Base-by-base conservation (phyloP, 1,139 yeast species). In the Hemisphaericaspora xylanilytica region DNA sequence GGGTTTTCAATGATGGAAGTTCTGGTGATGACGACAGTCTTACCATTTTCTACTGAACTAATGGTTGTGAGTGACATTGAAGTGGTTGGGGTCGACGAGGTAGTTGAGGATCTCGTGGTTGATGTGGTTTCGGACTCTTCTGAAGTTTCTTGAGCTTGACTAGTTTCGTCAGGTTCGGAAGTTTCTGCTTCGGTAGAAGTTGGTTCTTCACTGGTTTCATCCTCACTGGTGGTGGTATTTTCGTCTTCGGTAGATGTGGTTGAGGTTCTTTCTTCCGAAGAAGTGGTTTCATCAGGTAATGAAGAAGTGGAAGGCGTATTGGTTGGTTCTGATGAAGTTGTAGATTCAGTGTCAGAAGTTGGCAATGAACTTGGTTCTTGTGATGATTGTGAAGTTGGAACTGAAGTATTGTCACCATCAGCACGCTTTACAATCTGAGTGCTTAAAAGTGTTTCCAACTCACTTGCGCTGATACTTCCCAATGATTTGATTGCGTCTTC, bases 21-120 rank as follows among this genome's bases (percentile, higher is more conserved):
- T 38, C 55, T 55, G 12, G 75, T 70, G 13, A 70, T 70, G 13
- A 68, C 47, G 2, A 70, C 58, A 2, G 75, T 68, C 22, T 42
- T 53, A 8, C 76, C 75, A 39, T 61, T 58, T 37, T 59, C 61
- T 2, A 60, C 66, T 2, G 73, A 64, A 9, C 56, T 52, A 42
- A 52, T 56, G 1, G 70, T 64, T 13, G 70, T 63, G 7, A 51
- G 32, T 10, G 36, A 26, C 7, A 41, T 21, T 29, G 38, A 12
- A 11, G 35, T 12, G 11, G 36, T 40, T 12, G 45, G 28, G 27
- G 38, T 38, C 13, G 43, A 33, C 5, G 42, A 24, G 36, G 47
- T 43, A 42, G 39, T 39, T 6, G 44, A 15, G 16, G 17, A 25
- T 15, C 44, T 28, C 4, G 48, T 33, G 10, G 45, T 30, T 30